phyloP scores from a whole-genome alignment of 345 rosid species.

The Dipteronia sinensis region DNA sequence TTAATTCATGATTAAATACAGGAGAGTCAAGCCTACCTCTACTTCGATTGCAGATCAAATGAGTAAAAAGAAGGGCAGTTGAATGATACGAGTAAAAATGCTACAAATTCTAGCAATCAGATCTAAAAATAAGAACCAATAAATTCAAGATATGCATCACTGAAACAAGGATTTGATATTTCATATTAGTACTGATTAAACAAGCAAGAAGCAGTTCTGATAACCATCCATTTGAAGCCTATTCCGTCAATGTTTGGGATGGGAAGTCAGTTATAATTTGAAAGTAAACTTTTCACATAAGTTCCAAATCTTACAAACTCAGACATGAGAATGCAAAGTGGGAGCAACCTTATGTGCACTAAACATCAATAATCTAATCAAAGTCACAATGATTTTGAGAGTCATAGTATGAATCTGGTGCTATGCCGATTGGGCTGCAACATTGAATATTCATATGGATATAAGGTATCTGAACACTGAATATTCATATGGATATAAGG shows the following conservation, averaged over 20 bases:
- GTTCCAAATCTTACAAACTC: not conserved
- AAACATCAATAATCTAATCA: not conserved
- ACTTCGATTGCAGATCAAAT: not conserved
- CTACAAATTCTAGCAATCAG: constrained; percentile 8
- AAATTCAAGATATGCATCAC: not conserved
- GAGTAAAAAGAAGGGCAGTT: not conserved
- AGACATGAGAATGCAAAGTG: not conserved
- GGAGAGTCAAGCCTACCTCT: not conserved
- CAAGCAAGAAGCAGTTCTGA: not conserved
- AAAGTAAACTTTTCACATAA: not conserved
- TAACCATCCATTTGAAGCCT: constrained; percentile 8
- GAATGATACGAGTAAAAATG: constrained; percentile 4
- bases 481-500: not conserved
- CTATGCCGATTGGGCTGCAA: not conserved
- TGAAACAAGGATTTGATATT: constrained; percentile 1
- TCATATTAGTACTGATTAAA: not conserved
- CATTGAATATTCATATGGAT: not conserved
- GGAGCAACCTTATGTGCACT: not conserved
- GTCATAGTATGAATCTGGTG: not conserved
- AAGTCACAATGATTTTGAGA: not conserved
- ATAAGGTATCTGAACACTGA: too few relatives aligned
- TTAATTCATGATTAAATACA: not conserved
- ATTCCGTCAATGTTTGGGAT: not conserved
- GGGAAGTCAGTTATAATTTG: not conserved
- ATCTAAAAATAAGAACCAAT: not conserved